Percentiles rank a stretch among this genome's conserved stretches.
phyloP scores from a whole-genome alignment of 2,329 filamentous ascomycete genomes.

The Fusarium napiforme region DNA sequence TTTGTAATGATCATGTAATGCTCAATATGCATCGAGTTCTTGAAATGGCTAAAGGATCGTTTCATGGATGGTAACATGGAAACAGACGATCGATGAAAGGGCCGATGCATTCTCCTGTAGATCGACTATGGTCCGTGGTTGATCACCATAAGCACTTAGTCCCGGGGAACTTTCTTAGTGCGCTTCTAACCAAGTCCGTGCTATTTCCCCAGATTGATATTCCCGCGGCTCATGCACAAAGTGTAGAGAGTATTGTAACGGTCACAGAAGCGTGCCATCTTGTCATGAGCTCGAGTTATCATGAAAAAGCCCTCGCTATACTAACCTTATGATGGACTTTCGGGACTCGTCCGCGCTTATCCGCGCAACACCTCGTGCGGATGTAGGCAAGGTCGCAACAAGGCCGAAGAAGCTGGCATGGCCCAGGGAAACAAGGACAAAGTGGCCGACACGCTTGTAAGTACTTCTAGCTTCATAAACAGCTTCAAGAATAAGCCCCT shows the following conservation, averaged over 20 bases:
- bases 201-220: background rate
- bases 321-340: background rate
- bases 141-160: background rate
- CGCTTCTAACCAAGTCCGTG: background rate
- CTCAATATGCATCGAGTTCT: background rate
- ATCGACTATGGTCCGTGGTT: background rate
- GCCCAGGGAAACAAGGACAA: background rate
- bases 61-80: background rate
- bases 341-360: background rate
- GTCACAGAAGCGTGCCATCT: no score
- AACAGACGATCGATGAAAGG: background rate
- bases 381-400: background rate
- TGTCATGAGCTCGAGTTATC: no score
- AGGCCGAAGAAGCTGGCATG: background rate
- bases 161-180: background rate
- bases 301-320: background rate
- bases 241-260: background rate
- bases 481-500: background rate
- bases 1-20: constrained; percentile 7
- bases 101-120: background rate
- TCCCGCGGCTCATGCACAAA: background rate
- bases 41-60: background rate
- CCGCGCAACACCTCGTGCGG: background rate
- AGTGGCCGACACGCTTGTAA: background rate
- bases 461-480: background rate